These are phyloP conservation scores for Candida sp. DNA, from an alignment of 1,139 yeast species.

Conservation along the genomic window DNA sequence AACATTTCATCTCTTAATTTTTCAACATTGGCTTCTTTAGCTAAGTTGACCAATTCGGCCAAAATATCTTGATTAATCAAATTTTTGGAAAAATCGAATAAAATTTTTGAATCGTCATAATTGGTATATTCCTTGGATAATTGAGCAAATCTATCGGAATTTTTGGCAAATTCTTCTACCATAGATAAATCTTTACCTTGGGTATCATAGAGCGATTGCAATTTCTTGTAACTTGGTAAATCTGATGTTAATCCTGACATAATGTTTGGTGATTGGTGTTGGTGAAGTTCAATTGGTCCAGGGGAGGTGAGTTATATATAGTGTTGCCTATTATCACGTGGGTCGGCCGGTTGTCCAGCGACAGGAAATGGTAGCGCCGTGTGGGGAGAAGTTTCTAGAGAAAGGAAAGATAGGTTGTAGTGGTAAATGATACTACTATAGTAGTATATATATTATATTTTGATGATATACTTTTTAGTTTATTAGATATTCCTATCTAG, in stretches of 20 bases:
- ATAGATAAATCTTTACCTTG: constrained; percentile 69
- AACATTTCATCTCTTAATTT: constrained; percentile 87
- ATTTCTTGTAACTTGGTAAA: constrained; percentile 79
- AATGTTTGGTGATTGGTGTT: constrained; percentile 16
- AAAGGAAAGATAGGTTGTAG: too few relatives aligned
- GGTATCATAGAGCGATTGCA: constrained; percentile 66
- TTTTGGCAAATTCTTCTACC: constrained; percentile 71
- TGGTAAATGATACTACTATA: too few relatives aligned
- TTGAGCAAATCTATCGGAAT: constrained; percentile 71
- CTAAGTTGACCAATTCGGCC: constrained; percentile 65
- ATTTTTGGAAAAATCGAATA: constrained; percentile 95
- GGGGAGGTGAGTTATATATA: not conserved
- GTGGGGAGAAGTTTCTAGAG: too few relatives aligned
- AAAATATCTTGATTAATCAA: constrained; percentile 83
- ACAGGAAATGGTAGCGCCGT: not conserved
- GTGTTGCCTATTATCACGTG: not conserved
- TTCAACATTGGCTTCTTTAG: constrained; percentile 88
- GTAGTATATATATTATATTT: too few relatives aligned
- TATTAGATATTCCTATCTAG: too few relatives aligned
- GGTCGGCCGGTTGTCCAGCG: not conserved
- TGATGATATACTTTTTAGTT: too few relatives aligned
- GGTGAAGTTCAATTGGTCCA: not conserved
- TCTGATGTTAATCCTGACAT: constrained; percentile 67
- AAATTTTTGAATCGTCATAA: constrained; percentile 81
- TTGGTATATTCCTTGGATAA: constrained; percentile 74